Conservation (phyloP, 768 basidiomycete genomes). For the Termitomyces sp. region DNA sequence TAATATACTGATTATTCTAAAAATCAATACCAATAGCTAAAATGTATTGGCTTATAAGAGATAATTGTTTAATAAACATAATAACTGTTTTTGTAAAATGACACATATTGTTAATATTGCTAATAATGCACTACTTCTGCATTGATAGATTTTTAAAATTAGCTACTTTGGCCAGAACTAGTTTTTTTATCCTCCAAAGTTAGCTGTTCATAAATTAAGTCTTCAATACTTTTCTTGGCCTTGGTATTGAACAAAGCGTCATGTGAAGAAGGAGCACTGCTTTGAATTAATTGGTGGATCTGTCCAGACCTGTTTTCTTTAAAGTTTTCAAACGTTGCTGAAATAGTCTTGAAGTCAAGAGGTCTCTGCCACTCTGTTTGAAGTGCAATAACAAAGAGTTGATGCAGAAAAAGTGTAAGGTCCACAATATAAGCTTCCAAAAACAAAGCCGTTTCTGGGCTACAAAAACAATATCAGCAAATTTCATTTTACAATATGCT, state of each 20-base stretch:
- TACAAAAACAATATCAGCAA: neutral
- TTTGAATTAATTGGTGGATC: neutral
- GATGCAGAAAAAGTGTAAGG: neutral
- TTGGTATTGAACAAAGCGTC: neutral
- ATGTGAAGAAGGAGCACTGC: neutral
- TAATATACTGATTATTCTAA: too few relatives aligned
- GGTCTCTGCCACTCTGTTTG: neutral
- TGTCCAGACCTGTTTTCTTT: neutral
- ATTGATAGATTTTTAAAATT: neutral
- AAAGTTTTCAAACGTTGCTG: neutral
- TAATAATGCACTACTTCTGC: too few relatives aligned
- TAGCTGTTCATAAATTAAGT: neutral
- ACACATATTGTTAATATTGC: too few relatives aligned
- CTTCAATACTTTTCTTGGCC: neutral
- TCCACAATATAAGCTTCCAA: conserved; percentile 1
- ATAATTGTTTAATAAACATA: too few relatives aligned
- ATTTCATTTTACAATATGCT: neutral
- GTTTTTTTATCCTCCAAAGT: neutral
- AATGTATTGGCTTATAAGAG: too few relatives aligned
- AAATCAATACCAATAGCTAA: too few relatives aligned
- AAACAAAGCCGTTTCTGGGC: conserved; percentile 1
- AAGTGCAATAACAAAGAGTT: neutral
- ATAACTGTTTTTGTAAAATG: too few relatives aligned
- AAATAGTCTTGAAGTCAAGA: neutral
- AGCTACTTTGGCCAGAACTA: neutral